Evolutionary conservation across 345 rosid species (phyloP).

Genomic region (Eucalyptus camaldulensis): DNA sequence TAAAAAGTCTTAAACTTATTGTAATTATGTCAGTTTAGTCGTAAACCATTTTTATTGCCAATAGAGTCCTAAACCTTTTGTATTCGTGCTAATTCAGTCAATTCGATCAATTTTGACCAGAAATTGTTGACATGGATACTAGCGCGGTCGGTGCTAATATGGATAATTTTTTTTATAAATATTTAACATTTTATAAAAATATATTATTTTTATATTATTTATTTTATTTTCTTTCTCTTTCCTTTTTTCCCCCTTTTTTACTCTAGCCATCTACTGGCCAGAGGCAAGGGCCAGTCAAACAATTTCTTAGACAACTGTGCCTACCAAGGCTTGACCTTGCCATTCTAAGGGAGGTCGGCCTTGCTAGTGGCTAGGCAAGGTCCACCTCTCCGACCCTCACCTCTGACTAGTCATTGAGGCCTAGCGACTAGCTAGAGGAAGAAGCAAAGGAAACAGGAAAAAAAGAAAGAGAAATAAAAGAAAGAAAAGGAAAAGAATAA

Average conservation of each 20-base stretch:
- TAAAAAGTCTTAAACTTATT: too few relatives aligned
- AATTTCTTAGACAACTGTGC: neutral
- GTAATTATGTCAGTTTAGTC: too few relatives aligned
- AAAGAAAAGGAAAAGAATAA: neutral
- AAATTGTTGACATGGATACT: neutral
- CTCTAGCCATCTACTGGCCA: neutral
- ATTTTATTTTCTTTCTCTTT: too few relatives aligned
- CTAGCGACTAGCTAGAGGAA: neutral
- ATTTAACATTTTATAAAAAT: too few relatives aligned
- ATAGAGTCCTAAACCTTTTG: neutral
- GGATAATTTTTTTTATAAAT: neutral
- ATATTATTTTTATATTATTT: too few relatives aligned
- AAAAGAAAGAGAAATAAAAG: too few relatives aligned
- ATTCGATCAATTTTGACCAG: neutral
- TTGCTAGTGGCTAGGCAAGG: neutral
- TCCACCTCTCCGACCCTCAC: neutral
- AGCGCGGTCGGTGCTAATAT: fast-evolving
- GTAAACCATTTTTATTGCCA: too few relatives aligned
- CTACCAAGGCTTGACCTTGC: neutral
- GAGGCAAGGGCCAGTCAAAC: neutral
- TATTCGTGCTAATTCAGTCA: too few relatives aligned
- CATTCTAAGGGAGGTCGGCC: neutral
- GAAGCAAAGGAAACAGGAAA: neutral
- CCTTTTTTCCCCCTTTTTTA: neutral
- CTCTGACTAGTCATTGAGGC: neutral